Evolutionary conservation across 108 stramenopile genomes (phyloP).

Genomic region (Parietichytrium sp.): DNA sequence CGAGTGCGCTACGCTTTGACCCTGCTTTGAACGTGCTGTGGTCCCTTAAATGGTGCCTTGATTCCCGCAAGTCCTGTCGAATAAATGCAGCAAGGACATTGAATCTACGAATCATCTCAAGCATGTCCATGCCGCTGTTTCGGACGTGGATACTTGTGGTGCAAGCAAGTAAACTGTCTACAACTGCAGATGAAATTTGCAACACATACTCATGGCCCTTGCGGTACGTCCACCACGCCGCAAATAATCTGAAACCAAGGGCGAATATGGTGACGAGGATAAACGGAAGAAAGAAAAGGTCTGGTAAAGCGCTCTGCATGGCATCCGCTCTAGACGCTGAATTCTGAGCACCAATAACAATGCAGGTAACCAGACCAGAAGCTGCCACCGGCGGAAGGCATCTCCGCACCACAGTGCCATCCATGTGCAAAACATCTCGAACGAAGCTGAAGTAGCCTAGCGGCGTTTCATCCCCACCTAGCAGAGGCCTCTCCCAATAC

Average conservation of each 20-base stretch:
- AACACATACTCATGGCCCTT: slow-evolving; percentile 7
- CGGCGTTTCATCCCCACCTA: slow-evolving; percentile 10
- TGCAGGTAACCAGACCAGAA: background rate
- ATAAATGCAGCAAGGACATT: slow-evolving; percentile 10
- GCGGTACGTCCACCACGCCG: slow-evolving; percentile 20
- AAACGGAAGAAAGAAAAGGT: slow-evolving; percentile 4
- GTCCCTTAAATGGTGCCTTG: background rate
- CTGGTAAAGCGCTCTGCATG: background rate
- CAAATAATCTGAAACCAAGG: slow-evolving; percentile 1
- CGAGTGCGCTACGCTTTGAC: background rate
- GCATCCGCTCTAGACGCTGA: background rate
- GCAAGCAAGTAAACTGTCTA: background rate
- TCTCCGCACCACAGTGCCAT: background rate
- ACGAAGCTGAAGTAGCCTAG: slow-evolving; percentile 2
- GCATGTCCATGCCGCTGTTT: slow-evolving; percentile 4
- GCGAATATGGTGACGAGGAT: slow-evolving; percentile 32
- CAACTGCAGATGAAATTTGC: background rate
- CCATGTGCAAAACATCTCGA: background rate
- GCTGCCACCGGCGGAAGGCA: background rate
- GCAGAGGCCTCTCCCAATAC: background rate
- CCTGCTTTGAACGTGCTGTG: slow-evolving; percentile 23
- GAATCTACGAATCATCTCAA: slow-evolving; percentile 16
- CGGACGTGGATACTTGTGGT: slow-evolving; percentile 23
- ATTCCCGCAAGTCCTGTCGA: slow-evolving; percentile 20
- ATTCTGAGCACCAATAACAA: background rate